phyloP scores from a whole-genome alignment of 257 asterid genomes.

The Avicennia marina region DNA sequence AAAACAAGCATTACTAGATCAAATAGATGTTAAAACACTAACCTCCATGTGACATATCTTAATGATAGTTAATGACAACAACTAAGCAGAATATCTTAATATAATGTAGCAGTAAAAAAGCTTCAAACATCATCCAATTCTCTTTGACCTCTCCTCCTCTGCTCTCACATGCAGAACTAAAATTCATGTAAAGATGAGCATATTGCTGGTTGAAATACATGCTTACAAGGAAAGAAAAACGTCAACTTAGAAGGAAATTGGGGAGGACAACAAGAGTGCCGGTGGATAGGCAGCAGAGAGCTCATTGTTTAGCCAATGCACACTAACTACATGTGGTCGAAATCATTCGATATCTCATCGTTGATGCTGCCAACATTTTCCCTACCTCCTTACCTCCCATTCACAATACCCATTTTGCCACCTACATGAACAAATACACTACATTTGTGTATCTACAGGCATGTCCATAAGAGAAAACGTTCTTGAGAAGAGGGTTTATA shows the following conservation, averaged over 20 bases:
- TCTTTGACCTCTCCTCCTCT: neutral
- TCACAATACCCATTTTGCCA: constrained; percentile 61
- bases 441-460: neutral
- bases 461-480: constrained; percentile 7
- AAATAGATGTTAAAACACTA: neutral
- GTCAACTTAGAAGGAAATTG: constrained; percentile 57
- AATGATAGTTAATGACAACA: constrained; percentile 5
- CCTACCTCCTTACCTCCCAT: constrained; percentile 42
- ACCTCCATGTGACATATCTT: neutral
- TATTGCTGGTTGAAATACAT: neutral
- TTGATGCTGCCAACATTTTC: constrained; percentile 21
- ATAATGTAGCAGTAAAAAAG: neutral
- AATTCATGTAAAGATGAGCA: neutral
- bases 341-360: constrained; percentile 25
- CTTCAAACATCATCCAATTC: neutral
- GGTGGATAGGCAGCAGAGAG: constrained; percentile 52
- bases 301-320: constrained; percentile 56
- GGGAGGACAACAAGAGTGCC: constrained; percentile 45
- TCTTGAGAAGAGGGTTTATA: constrained; percentile 5
- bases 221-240: constrained; percentile 4
- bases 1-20: neutral
- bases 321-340: constrained; percentile 31
- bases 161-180: neutral
- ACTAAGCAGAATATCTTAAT: neutral
- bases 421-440: constrained; percentile 1